Conservation (phyloP, 345 rosid genomes). For the Sonneratia caseolaris region DNA sequence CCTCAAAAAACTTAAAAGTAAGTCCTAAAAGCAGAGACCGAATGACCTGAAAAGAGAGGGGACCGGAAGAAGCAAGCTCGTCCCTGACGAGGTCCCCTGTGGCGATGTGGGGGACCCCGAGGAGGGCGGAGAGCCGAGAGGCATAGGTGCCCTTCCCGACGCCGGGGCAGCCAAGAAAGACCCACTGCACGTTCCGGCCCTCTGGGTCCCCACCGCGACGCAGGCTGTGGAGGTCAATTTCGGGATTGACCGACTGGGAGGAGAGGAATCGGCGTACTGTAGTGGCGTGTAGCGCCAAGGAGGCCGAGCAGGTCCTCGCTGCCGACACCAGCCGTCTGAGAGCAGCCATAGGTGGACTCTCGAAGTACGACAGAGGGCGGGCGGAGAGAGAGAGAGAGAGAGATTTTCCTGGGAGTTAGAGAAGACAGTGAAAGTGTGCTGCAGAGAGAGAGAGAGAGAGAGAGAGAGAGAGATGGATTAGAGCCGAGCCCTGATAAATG, state of each 20-base stretch:
- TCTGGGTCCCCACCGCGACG: constrained; percentile 13
- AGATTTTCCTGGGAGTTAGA: not conserved
- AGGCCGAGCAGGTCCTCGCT: not conserved
- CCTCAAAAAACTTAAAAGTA: not conserved
- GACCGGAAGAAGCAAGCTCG: constrained; percentile 69
- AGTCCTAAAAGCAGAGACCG: not conserved
- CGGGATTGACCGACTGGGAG: constrained; percentile 29
- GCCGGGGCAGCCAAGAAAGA: constrained; percentile 95
- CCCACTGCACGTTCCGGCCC: constrained; percentile 73
- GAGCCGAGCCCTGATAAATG: too few species aligned
- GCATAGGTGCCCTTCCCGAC: constrained; percentile 98
- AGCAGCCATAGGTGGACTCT: not conserved
- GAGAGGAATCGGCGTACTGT: constrained; percentile 14
- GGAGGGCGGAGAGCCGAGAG: constrained; percentile 72
- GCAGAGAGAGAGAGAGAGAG: too few species aligned
- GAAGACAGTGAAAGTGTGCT: not conserved
- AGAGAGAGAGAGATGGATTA: too few species aligned
- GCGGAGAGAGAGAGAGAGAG: not conserved
- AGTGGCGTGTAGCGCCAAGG: not conserved
- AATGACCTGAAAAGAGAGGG: constrained; percentile 66
- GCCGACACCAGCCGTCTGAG: constrained; percentile 1
- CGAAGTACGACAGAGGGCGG: not conserved
- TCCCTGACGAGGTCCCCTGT: constrained; percentile 99
- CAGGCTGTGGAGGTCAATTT: constrained; percentile 23
- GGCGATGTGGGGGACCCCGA: constrained; percentile 88